Evolutionary conservation across 306 rosid genomes (phyloP).

Genomic region (Quercus variabilis): DNA sequence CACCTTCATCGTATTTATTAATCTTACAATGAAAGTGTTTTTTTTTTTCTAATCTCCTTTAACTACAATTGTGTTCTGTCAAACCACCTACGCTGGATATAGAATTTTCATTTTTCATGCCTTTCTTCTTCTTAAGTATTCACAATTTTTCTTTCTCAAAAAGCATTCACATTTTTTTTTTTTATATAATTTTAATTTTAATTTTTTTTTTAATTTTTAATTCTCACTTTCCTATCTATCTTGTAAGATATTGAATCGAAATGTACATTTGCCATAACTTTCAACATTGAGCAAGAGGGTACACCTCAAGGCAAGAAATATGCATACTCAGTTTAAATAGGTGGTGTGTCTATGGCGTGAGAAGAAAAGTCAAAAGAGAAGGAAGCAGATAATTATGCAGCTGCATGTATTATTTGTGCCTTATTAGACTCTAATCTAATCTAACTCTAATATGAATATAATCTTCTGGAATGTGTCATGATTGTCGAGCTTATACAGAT

Average conservation of each 20-base stretch:
- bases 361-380: slow-evolving; percentile 37
- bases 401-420: slow-evolving; percentile 54
- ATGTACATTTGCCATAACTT: slow-evolving; percentile 1
- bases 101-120: neutral
- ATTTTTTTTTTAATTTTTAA: neutral
- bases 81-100: neutral
- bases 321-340: slow-evolving; percentile 39
- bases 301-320: slow-evolving; percentile 48
- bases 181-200: too few relatives aligned
- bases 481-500: too few relatives aligned
- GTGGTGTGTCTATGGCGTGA: slow-evolving; percentile 23
- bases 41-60: neutral
- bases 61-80: neutral
- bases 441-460: too few relatives aligned
- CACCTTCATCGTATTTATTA: neutral
- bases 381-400: slow-evolving; percentile 65
- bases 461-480: too few relatives aligned
- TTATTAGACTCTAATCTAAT: slow-evolving; percentile 26
- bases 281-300: slow-evolving; percentile 57
- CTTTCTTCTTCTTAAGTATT: too few relatives aligned
- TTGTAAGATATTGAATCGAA: neutral
- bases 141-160: neutral
- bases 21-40: neutral
- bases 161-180: neutral
- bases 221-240: neutral